phyloP scores from a whole-genome alignment of 2,329 filamentous ascomycete species.

The Alternaria viburni region DNA sequence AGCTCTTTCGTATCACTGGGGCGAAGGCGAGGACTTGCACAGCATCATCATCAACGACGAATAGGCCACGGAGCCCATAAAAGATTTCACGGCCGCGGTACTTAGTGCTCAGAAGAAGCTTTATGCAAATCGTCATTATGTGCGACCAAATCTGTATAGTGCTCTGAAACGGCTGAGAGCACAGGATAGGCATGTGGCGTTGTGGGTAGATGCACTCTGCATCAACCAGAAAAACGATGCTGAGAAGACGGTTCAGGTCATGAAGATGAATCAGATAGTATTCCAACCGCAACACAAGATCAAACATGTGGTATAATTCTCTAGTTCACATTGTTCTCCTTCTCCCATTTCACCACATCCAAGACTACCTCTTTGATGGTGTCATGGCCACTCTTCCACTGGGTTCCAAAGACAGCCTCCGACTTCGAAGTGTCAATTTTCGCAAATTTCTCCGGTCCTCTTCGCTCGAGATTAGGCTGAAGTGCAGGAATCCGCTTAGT shows the following conservation, averaged over 20 bases:
- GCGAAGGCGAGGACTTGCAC: neutral
- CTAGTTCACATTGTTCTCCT: no score
- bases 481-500: no score
- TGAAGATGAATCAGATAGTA: neutral
- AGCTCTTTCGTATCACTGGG: neutral
- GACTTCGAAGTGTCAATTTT: no score
- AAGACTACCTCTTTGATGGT: no score
- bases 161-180: neutral
- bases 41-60: neutral
- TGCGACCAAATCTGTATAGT: neutral
- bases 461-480: no score
- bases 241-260: neutral
- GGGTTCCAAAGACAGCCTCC: no score
- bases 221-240: neutral
- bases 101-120: neutral
- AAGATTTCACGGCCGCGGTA: neutral
- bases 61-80: neutral
- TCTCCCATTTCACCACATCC: no score
- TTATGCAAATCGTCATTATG: neutral
- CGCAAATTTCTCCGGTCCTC: no score
- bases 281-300: neutral
- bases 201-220: neutral
- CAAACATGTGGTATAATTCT: neutral
- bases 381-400: no score
- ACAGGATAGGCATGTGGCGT: neutral